phyloP scores from a whole-genome alignment of 1,139 yeast genomes.

The Debaryomyces sp. region DNA sequence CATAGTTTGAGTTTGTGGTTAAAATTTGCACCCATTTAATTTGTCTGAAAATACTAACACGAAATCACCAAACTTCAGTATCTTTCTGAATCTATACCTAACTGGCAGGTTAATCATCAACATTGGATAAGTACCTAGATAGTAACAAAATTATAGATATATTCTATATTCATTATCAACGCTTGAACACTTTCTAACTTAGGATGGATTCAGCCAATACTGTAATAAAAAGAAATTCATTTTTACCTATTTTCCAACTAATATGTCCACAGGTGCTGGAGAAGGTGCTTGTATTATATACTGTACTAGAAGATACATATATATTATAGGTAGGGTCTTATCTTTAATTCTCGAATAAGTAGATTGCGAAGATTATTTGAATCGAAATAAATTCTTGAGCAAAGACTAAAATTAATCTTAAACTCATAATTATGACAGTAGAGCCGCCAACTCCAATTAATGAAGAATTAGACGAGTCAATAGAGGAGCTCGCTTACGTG shows the following conservation, averaged over 20 bases:
- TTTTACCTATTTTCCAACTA: too few relatives aligned
- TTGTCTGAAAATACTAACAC: background rate
- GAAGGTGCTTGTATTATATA: too few relatives aligned
- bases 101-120: background rate
- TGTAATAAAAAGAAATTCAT: too few relatives aligned
- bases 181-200: too few relatives aligned
- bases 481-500: background rate
- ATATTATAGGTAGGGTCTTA: background rate
- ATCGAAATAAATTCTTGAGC: background rate
- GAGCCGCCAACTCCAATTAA: background rate
- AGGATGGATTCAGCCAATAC: too few relatives aligned
- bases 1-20: background rate
- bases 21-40: background rate
- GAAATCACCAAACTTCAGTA: background rate
- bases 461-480: background rate
- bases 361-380: constrained; percentile 1
- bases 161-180: background rate
- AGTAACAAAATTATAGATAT: background rate
- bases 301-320: background rate
- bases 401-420: background rate
- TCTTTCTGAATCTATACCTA: background rate
- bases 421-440: background rate
- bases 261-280: too few relatives aligned
- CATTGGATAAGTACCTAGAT: background rate
- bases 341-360: background rate